These are phyloP conservation scores for Acephala macrosclerotiorum DNA, from an alignment of 2,329 filamentous ascomycete species.

Conservation along the genomic window DNA sequence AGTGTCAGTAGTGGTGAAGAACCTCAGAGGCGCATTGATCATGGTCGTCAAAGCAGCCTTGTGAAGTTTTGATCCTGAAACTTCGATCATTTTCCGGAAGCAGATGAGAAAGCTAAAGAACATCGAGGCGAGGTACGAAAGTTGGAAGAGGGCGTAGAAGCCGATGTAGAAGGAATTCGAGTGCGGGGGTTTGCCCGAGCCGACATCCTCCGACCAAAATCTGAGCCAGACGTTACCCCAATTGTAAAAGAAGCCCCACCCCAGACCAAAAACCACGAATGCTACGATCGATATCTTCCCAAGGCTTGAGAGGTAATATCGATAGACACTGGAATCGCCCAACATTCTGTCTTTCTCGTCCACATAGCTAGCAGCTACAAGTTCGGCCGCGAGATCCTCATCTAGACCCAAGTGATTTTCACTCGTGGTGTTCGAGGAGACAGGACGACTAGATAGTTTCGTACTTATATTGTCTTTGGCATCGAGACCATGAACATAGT, in stretches of 20 bases:
- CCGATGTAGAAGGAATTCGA: slow-evolving; percentile 38
- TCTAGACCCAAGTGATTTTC: not conserved
- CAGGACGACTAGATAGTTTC: not conserved
- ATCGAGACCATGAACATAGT: slow-evolving; percentile 42
- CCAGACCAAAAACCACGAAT: slow-evolving; percentile 24
- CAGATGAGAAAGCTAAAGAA: slow-evolving; percentile 34
- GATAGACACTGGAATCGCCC: slow-evolving; percentile 35
- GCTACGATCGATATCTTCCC: slow-evolving; percentile 3
- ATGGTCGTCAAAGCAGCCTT: slow-evolving; percentile 32
- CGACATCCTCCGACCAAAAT: slow-evolving; percentile 39
- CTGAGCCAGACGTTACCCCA: slow-evolving; percentile 28
- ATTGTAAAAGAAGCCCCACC: slow-evolving; percentile 36
- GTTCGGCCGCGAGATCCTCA: not conserved
- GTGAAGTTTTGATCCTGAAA: slow-evolving; percentile 38
- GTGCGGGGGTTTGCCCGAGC: slow-evolving; percentile 31
- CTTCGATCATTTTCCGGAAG: slow-evolving; percentile 28
- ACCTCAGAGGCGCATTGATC: slow-evolving; percentile 28
- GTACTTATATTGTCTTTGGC: not conserved
- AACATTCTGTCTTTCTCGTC: slow-evolving; percentile 10
- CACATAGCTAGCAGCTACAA: slow-evolving; percentile 1
- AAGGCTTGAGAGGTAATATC: slow-evolving; percentile 28
- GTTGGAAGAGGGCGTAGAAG: slow-evolving; percentile 41
- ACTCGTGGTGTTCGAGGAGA: not conserved
- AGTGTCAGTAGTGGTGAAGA: slow-evolving; percentile 32
- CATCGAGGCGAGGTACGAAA: slow-evolving; percentile 36